Conservation (phyloP, 2,329 filamentous ascomycete genomes). For the Sclerotinia nivalis region DNA sequence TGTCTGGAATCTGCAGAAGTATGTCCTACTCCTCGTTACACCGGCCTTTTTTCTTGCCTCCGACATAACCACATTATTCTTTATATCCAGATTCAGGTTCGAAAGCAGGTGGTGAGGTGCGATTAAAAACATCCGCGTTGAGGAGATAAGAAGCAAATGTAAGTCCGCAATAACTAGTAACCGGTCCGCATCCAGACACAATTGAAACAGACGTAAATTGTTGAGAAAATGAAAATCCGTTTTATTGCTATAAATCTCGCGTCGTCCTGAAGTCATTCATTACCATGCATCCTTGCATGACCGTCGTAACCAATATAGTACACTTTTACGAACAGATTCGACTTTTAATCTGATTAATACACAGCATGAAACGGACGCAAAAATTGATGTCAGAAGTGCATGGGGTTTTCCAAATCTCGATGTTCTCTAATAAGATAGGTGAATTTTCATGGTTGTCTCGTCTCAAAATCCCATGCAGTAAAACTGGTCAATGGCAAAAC, state of each 20-base stretch:
- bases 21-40: conserved; percentile 4
- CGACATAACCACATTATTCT: not conserved
- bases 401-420: not conserved
- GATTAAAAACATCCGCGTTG: too few species aligned
- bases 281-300: not conserved
- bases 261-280: too few species aligned
- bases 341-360: not conserved
- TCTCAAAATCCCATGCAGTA: not conserved
- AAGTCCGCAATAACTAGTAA: not conserved
- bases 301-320: not conserved
- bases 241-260: not conserved
- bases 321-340: not conserved
- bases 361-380: not conserved
- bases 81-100: too few species aligned
- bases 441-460: not conserved
- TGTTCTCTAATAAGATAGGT: not conserved
- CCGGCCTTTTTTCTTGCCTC: not conserved
- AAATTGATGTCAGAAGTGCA: not conserved
- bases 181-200: not conserved
- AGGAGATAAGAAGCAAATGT: not conserved
- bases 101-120: too few species aligned
- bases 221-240: not conserved
- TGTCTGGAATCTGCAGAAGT: not conserved
- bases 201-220: not conserved
- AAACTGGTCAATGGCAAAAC: not conserved